Evolutionary conservation across 805 yeast species (phyloP).

Genomic region (Candida insectalens): DNA sequence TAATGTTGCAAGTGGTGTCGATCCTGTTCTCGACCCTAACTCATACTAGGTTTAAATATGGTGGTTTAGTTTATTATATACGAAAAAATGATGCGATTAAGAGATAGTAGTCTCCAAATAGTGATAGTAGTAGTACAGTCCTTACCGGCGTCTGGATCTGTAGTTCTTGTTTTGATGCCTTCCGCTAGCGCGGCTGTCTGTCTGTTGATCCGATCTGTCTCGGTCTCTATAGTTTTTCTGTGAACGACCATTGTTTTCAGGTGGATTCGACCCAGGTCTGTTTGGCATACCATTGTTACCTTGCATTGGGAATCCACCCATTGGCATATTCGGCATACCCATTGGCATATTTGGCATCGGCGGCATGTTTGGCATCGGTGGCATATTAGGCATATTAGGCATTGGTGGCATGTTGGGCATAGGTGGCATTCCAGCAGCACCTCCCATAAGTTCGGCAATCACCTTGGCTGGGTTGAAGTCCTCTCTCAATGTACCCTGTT

Average conservation of each 20-base stretch:
- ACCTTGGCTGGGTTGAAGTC: conserved; percentile 79
- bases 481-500: conserved; percentile 72
- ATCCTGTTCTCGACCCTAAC: conserved; percentile 50
- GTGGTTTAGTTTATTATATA: too few species aligned
- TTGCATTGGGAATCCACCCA: conserved; percentile 5
- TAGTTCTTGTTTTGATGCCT: too few species aligned
- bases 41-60: too few species aligned
- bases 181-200: too few species aligned
- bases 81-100: too few species aligned
- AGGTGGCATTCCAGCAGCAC: conserved; percentile 21
- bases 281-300: neutral
- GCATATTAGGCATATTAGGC: conserved; percentile 24
- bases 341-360: conserved; percentile 16
- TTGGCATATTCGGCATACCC: conserved; percentile 10
- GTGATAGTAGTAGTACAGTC: too few species aligned
- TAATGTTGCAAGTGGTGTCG: conserved; percentile 75
- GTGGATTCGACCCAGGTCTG: neutral
- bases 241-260: too few species aligned
- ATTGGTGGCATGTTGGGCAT: conserved; percentile 15
- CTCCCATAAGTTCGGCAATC: conserved; percentile 48
- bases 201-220: too few species aligned
- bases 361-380: conserved; percentile 19
- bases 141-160: too few species aligned
- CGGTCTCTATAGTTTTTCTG: too few species aligned
- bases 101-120: too few species aligned